A percentile compares a stretch with the other conserved stretches of the same genome.
Evolutionary conservation across 1,284 basidiomycete species (phyloP).

Genomic region (Abortiporus biennis): DNA sequence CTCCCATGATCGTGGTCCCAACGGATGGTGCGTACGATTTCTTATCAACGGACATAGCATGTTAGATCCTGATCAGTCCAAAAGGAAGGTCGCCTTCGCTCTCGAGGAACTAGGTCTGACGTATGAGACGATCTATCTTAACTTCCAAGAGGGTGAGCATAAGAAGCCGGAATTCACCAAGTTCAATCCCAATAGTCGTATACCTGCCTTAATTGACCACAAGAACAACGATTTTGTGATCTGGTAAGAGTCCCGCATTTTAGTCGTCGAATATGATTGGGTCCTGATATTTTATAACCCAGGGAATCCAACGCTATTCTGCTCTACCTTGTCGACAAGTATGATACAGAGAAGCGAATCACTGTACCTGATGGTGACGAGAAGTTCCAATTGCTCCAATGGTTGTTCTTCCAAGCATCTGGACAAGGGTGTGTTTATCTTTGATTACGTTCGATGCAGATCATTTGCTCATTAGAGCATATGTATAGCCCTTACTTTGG

Average conservation of each 20-base stretch:
- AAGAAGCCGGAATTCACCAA: constrained; percentile 17
- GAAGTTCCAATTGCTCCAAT: constrained; percentile 19
- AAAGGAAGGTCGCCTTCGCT: constrained; percentile 22
- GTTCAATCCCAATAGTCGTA: constrained; percentile 27
- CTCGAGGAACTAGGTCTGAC: constrained; percentile 24
- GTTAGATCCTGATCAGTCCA: no score
- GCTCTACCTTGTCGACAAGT: constrained; percentile 26
- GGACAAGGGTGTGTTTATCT: constrained; percentile 21
- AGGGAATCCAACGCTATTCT: constrained; percentile 31
- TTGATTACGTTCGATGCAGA: background rate
- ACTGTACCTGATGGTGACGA: constrained; percentile 18
- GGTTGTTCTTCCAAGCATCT: constrained; percentile 26
- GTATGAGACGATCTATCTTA: constrained; percentile 25
- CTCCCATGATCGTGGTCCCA: constrained; percentile 12
- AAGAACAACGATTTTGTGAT: constrained; percentile 23
- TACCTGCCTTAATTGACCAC: constrained; percentile 30
- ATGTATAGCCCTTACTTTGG: constrained; percentile 15
- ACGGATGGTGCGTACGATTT: constrained; percentile 8
- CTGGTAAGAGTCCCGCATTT: no score
- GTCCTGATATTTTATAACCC: no score
- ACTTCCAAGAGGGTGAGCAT: constrained; percentile 22
- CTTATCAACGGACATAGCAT: no score
- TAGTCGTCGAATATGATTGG: no score
- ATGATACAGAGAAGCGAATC: constrained; percentile 27
- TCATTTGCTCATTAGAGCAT: background rate